Base-by-base conservation (phyloP, 2,329 filamentous ascomycete genomes). In the Podosphaera xanthii region DNA sequence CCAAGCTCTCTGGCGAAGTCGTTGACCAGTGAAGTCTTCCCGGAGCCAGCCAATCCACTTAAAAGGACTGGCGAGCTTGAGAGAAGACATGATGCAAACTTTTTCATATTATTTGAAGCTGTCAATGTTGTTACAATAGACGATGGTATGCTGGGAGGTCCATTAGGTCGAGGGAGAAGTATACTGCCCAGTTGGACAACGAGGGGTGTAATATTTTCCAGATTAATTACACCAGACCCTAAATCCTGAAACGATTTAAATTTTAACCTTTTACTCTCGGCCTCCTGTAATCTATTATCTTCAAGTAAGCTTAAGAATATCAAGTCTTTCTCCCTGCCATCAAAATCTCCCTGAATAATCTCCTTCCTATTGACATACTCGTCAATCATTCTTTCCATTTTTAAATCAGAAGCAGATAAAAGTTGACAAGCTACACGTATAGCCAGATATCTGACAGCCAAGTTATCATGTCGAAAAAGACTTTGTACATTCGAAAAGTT, bases 11-110 rank as follows among this genome's bases (percentile, higher is more conserved):
- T 80, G 33, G 91, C 90, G 61, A 91, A 78, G 69, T 96, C 84
- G 63, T 87, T 85, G 12, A 94, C 80, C 30, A 94, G 72, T 0
- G 87, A 82, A 0, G 92, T 96, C 74, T 99, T 99, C 57, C 92
- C 92, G 38, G 86, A 86, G 30, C 94, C 91, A 6, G 91, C 80
- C 12, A 87, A 74, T 0, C 92, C 92, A 62, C 88, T 81, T 3
- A 98, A 76, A 30, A 98, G 75, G 42, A 96, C 76, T 0, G 94
- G 88, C 0, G 82, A 81, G 0, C 79, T 69, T 3, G 75, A 75
- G 52, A 85, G 82, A 36, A 98, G 73, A 54, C 83, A 77, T 35
- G 72, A 71, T 1, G 86, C 85, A 59, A 97, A 77, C 9, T 70
- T 74, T 65, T 80, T 78, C 44, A 95, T 73, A 64, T 97, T 98